Conservation (phyloP, 768 basidiomycete species). For the Suillus placidus region DNA sequence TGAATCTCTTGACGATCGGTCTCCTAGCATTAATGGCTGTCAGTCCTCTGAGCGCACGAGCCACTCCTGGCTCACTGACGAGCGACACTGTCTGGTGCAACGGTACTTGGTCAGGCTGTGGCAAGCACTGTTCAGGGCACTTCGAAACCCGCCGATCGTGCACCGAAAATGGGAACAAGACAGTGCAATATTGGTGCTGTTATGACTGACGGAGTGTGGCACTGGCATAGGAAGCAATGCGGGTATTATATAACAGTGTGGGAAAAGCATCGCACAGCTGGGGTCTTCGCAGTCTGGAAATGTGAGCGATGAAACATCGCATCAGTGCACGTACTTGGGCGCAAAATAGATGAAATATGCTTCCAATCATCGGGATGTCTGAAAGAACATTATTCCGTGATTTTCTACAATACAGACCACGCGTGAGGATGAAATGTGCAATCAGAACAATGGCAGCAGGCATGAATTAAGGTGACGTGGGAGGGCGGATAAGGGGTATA, state of each 20-base stretch:
- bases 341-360: neutral
- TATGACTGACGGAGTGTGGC: slow-evolving; percentile 1
- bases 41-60: neutral
- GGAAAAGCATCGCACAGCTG: neutral
- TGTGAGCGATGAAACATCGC: neutral
- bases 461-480: slow-evolving; percentile 30
- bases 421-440: slow-evolving; percentile 34
- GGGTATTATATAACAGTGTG: neutral
- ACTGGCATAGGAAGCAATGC: neutral
- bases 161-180: slow-evolving; percentile 1
- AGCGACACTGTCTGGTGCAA: slow-evolving; percentile 11
- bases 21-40: neutral
- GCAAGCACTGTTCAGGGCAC: slow-evolving; percentile 11
- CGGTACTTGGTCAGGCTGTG: slow-evolving; percentile 16
- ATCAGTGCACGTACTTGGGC: neutral
- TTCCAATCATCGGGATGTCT: too few species aligned
- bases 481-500: slow-evolving; percentile 16
- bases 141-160: slow-evolving; percentile 16
- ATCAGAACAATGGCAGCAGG: slow-evolving; percentile 26
- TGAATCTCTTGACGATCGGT: neutral
- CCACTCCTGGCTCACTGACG: neutral
- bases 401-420: slow-evolving; percentile 34
- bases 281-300: neutral
- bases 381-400: slow-evolving; percentile 17
- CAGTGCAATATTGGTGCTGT: slow-evolving; percentile 20